Evolutionary conservation across 2,329 filamentous ascomycete species (phyloP).

Genomic region (Neophaeococcomyces aloes): DNA sequence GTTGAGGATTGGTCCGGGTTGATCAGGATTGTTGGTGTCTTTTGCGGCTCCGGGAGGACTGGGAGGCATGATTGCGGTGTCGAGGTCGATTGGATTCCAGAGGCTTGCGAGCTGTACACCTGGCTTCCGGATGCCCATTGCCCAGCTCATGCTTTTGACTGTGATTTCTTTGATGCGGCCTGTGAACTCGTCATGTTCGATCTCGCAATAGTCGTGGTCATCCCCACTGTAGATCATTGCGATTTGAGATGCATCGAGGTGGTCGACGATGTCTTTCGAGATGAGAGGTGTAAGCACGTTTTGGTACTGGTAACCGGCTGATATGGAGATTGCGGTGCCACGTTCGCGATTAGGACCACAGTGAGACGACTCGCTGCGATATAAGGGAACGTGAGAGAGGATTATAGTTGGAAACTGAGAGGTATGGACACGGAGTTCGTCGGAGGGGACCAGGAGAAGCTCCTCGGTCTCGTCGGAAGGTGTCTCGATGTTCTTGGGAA

Average conservation of each 20-base stretch:
- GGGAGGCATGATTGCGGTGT: constrained; percentile 30
- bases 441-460: neutral
- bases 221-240: constrained; percentile 86
- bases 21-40: no score
- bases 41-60: no score
- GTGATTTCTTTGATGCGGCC: constrained; percentile 67
- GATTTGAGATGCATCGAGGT: constrained; percentile 59
- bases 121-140: constrained; percentile 83
- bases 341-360: constrained; percentile 81
- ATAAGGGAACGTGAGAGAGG: constrained; percentile 83
- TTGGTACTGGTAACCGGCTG: constrained; percentile 85
- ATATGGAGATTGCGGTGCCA: constrained; percentile 66
- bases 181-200: constrained; percentile 63
- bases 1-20: no score
- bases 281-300: constrained; percentile 75
- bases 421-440: constrained; percentile 7
- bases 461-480: neutral
- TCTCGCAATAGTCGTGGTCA: constrained; percentile 94
- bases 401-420: constrained; percentile 66
- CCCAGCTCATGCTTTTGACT: constrained; percentile 90
- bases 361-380: constrained; percentile 67
- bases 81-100: constrained; percentile 73
- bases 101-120: constrained; percentile 82
- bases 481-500: neutral
- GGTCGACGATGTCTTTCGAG: constrained; percentile 63